phyloP scores from a whole-genome alignment of 2,329 filamentous ascomycete species.

The Penicillium decumbens region DNA sequence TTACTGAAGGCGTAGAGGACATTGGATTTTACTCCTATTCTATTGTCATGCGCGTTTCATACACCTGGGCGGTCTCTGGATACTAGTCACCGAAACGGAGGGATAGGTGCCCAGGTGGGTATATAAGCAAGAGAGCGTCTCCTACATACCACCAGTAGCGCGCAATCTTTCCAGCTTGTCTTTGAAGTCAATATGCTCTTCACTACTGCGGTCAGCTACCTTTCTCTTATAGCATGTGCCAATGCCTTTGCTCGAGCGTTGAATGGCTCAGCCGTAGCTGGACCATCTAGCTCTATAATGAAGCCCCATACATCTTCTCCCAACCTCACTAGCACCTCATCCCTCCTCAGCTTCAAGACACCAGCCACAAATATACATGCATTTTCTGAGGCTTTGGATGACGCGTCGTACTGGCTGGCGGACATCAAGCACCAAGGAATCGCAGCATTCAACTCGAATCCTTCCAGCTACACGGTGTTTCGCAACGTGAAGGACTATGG shows the following conservation, averaged over 20 bases:
- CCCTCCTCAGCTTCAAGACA: background rate
- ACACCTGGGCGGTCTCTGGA: slow-evolving; percentile 2
- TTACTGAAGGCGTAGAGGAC: slow-evolving; percentile 1
- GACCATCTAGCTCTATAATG: slow-evolving; percentile 15
- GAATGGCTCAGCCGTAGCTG: slow-evolving; percentile 18
- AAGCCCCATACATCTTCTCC: slow-evolving; percentile 16
- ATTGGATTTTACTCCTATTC: slow-evolving; percentile 2
- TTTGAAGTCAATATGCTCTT: slow-evolving; percentile 16
- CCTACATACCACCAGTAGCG: slow-evolving; percentile 1
- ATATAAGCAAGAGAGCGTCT: slow-evolving; percentile 12
- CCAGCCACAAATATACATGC: background rate
- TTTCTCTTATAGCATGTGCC: slow-evolving; percentile 18
- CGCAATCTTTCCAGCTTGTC: background rate
- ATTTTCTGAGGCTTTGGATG: slow-evolving; percentile 7
- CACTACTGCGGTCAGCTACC: slow-evolving; percentile 8
- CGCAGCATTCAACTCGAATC: slow-evolving; percentile 26
- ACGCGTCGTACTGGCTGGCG: slow-evolving; percentile 31
- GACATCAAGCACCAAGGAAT: slow-evolving; percentile 32
- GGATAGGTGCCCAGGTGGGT: background rate
- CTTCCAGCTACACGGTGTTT: slow-evolving; percentile 26
- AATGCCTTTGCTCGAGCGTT: slow-evolving; percentile 12
- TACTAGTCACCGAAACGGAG: background rate
- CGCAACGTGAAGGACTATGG: slow-evolving; percentile 33
- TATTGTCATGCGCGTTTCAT: slow-evolving; percentile 14
- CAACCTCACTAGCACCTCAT: slow-evolving; percentile 9